phyloP scores from a whole-genome alignment of 768 basidiomycete species.

The Mycena epipterygia region DNA sequence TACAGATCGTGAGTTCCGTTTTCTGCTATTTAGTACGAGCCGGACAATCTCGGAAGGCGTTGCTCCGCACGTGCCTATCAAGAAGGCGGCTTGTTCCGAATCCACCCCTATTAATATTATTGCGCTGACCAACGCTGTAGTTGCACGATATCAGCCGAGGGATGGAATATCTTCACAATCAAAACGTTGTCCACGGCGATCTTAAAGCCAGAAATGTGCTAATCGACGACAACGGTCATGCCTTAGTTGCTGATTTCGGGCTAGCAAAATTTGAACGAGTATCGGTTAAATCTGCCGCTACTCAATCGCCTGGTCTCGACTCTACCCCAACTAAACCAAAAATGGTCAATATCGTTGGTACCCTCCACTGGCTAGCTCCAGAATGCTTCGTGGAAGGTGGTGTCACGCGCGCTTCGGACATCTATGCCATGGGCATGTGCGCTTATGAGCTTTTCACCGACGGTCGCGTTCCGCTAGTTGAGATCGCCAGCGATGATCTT shows the following conservation, averaged over 20 bases:
- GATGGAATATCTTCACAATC: background rate
- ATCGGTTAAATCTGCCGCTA: background rate
- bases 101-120: too few species aligned
- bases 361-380: constrained; percentile 4
- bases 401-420: background rate
- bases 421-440: constrained; percentile 3
- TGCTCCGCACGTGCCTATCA: too few species aligned
- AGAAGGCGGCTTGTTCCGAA: too few species aligned
- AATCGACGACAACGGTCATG: background rate
- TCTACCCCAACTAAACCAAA: constrained; percentile 8
- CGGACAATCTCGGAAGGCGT: background rate
- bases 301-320: background rate
- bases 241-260: constrained; percentile 8
- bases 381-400: background rate
- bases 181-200: constrained; percentile 13
- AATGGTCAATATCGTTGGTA: background rate
- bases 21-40: background rate
- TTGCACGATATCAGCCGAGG: constrained; percentile 3
- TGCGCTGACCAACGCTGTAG: background rate
- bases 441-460: constrained; percentile 9
- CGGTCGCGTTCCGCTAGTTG: background rate
- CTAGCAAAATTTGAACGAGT: constrained; percentile 15
- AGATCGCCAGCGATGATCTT: constrained; percentile 15
- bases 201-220: constrained; percentile 7
- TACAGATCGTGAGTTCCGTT: constrained; percentile 5